Base-by-base conservation (phyloP, 148 eudicot genomes). In the Dysphania ambrosioides region DNA sequence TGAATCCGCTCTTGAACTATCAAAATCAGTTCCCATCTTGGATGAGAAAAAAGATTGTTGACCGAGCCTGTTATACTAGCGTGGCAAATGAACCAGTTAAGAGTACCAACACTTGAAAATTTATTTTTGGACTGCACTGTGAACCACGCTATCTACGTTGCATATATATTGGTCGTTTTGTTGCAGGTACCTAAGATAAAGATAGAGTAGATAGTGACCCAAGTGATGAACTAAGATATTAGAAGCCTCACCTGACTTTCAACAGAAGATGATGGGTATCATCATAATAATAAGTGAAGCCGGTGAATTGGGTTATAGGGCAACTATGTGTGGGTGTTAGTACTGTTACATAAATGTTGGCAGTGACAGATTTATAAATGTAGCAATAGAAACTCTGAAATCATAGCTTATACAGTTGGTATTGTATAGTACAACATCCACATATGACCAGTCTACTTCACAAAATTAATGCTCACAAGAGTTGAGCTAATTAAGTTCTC, bases 221-320 rank as follows among this genome's bases (percentile, higher is more conserved):
- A 53, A 53, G 57, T 21, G 21, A 21, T 53, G 57, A 53, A 8
- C 4, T 3, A 38, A 3, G 8, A 38, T 4, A 8, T 8, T 3
- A 38, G 4, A 30, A 60, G 44, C 44, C 12, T 69, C 21, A 16
- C 74, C 64, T 71, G 41, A 71, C 15, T 71, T 71, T 71, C 27
- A 21, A 49, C 31, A 71, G 9, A 21, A 2, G 8, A 2, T 71
- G 31, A 23, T 16, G 49, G 70, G 53, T 38, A 38, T 38, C 47
- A 36, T 59, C 32, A 73, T 44, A 26, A 30, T 53, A 73, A 62
- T 73, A 73, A 73, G 57, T 61, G 68, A 73, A 63, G 44, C 29
- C 76, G 69, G 42, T 73, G 76, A 56, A 73, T 73, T 73, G 58
- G 69, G 68, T 41, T 61, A 62, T n/a, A 41, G 68, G 56, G 56